Evolutionary conservation across 441 rosid species (phyloP), one percentile per base, ranked within the genome.

Genomic region (Arabidopsis lyrata): DNA sequence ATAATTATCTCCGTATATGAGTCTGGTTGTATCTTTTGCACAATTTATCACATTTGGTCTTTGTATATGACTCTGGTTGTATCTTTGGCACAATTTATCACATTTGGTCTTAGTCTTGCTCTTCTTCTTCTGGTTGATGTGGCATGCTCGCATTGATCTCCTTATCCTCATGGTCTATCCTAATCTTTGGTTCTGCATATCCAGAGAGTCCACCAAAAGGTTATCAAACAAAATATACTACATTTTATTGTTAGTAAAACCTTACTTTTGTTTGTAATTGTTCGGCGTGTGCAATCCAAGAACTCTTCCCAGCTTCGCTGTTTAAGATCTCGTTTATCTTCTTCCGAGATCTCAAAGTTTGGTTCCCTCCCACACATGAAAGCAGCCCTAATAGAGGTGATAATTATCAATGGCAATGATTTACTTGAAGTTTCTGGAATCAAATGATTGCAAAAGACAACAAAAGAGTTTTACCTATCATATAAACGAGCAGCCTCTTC

Each of bases 281-380:
- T 88, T 20, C 86, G 85, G 54, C 99, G 97, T 27, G 99, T 90
- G 69, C 82, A 66, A 8, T 96, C 90, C 84, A 95, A 79, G 76
- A 95, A 95, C 70, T 92, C 92, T 6, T 89, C 97, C 99, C 99
- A 95, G 65, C 80, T 85, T 80, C 89, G 89, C 71, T 73, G 77
- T 70, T 80, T 76, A 8, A 95, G 93, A 74, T 95, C 91, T 78
- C 74, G 82, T 78, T 89, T 92, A 75, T 84, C 97, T 76, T 82
- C 93, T 75, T 89, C 93, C 0, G 92, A 61, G 29, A 95, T 90
- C 80, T 86, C 95, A 45, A 89, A 85, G 84, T 95, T 95, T 39
- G 99, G 99, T 64, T 95, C 99, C 72, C 99, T 88, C 65, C 97
- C 97, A 56, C 99, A 92, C 99, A 92, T 95, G 86, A 86, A 95